phyloP scores from a whole-genome alignment of 106 monocot species.

The Apostasia shenzhenica region DNA sequence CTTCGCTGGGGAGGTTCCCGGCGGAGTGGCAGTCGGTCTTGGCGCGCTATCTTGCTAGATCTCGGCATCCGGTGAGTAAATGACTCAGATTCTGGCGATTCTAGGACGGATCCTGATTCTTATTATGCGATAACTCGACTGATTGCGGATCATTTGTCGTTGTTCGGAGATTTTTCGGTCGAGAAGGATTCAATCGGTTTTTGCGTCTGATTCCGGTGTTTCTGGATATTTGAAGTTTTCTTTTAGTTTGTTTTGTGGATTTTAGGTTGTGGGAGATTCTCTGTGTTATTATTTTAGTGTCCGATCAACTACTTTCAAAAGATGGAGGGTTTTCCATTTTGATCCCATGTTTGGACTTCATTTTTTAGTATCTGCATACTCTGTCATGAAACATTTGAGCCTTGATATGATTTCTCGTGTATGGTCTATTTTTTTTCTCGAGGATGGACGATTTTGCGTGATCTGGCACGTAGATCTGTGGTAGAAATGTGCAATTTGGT shows the following conservation, averaged over 20 bases:
- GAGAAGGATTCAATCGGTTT: not conserved
- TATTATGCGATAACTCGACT: not conserved
- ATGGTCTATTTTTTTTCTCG: not conserved
- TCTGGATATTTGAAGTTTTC: not conserved
- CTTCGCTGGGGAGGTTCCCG: not conserved
- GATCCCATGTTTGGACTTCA: not conserved
- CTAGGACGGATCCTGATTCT: not conserved
- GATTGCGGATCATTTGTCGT: not conserved
- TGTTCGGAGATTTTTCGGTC: not conserved
- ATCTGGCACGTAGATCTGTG: too few relatives aligned
- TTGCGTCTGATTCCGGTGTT: not conserved
- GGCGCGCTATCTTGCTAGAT: not conserved
- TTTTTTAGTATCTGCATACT: too few relatives aligned
- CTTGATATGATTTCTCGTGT: not conserved
- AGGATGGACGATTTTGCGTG: not conserved
- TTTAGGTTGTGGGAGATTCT: not conserved
- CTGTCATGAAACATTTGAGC: not conserved
- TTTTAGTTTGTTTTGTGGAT: not conserved
- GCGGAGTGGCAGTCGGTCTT: not conserved
- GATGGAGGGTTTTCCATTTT: not conserved
- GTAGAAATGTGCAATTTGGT: not conserved
- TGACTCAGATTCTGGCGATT: not conserved
- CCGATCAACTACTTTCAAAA: too few relatives aligned
- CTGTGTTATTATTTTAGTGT: too few relatives aligned
- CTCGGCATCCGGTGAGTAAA: slow-evolving; percentile 5